phyloP scores from a whole-genome alignment of 768 basidiomycete genomes.

The Hygrocybe coccinea region DNA sequence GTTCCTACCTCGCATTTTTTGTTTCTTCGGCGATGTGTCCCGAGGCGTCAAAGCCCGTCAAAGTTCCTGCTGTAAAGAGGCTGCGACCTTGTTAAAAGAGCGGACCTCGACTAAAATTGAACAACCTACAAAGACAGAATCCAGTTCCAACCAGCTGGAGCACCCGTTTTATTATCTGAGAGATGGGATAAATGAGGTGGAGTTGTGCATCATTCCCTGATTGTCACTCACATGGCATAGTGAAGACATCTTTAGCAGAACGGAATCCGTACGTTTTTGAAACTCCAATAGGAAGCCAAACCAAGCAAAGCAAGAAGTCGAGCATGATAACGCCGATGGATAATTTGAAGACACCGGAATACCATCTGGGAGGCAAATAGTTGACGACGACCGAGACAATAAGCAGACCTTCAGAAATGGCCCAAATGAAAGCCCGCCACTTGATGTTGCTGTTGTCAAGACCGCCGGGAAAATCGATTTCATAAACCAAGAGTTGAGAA shows the following conservation, averaged over 20 bases:
- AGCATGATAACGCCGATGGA: conserved; percentile 71
- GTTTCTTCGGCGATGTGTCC: conserved; percentile 89
- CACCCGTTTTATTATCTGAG: conserved; percentile 84
- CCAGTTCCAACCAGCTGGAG: conserved; percentile 88
- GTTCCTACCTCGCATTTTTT: conserved; percentile 61
- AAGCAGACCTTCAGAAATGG: conserved; percentile 67
- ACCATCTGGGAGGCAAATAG: conserved; percentile 72
- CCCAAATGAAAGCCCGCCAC: conserved; percentile 85
- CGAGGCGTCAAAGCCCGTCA: conserved; percentile 88
- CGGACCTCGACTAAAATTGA: neutral
- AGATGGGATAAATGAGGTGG: conserved; percentile 3
- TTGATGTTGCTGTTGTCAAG: conserved; percentile 64
- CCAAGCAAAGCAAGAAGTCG: conserved; percentile 82
- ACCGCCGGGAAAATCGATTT: conserved; percentile 79
- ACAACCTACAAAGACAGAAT: conserved; percentile 67
- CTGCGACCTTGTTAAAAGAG: conserved; percentile 29
- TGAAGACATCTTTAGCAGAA: conserved; percentile 78
- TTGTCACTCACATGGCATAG: conserved; percentile 58
- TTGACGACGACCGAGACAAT: conserved; percentile 75
- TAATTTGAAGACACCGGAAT: conserved; percentile 73
- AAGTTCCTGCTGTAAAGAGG: conserved; percentile 79
- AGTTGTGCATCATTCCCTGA: neutral
- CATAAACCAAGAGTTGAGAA: conserved; percentile 77
- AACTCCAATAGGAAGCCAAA: conserved; percentile 92
- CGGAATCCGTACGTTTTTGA: conserved; percentile 87